These are phyloP conservation scores for Delonix regia DNA, from an alignment of 306 rosid genomes.

Conservation along the genomic window DNA sequence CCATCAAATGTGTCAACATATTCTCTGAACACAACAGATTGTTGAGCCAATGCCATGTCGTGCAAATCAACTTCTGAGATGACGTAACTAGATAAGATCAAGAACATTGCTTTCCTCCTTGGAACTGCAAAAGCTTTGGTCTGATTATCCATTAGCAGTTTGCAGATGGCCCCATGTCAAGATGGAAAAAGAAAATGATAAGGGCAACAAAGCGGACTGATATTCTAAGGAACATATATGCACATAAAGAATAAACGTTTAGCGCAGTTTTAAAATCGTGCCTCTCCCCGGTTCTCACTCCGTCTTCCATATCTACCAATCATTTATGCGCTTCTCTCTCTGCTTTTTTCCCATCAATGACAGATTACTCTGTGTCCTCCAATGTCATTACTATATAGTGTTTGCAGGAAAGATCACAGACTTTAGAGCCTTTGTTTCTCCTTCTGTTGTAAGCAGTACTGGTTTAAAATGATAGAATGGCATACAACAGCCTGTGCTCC, in stretches of 20 bases:
- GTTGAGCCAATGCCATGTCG: slow-evolving; percentile 51
- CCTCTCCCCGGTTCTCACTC: not conserved
- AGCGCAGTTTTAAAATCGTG: not conserved
- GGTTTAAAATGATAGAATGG: not conserved
- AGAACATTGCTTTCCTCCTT: slow-evolving; percentile 78
- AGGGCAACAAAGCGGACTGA: not conserved
- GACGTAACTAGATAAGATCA: slow-evolving; percentile 67
- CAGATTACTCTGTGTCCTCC: not conserved
- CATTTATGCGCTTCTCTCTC: not conserved
- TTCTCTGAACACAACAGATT: slow-evolving; percentile 60
- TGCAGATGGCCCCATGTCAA: slow-evolving; percentile 5
- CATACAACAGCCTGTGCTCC: too few relatives aligned
- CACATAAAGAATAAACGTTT: not conserved
- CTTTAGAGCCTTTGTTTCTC: not conserved
- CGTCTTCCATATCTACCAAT: not conserved
- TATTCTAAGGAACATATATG: not conserved
- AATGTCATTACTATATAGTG: not conserved
- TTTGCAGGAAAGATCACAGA: not conserved
- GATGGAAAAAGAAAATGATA: not conserved
- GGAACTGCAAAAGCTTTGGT: slow-evolving; percentile 89
- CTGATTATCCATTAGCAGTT: slow-evolving; percentile 80
- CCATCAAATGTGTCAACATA: slow-evolving; percentile 88
- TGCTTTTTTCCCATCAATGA: not conserved
- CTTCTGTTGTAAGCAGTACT: not conserved
- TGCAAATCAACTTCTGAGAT: slow-evolving; percentile 44